Base-by-base conservation (phyloP, 129 eudicot genomes). In the Sambucus nigra region DNA sequence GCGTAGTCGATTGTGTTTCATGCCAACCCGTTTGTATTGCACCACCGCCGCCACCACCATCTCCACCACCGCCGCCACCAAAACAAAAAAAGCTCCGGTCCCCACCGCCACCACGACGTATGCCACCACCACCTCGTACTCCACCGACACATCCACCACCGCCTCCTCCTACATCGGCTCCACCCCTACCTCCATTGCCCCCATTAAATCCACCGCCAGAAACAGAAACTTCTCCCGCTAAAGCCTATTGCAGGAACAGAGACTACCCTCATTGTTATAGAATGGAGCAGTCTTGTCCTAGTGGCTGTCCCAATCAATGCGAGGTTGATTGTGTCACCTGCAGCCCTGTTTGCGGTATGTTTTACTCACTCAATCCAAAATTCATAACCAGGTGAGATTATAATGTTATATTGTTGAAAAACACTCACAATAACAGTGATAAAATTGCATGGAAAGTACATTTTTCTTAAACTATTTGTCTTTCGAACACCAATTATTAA, bases 281-380 rank as follows among this genome's bases (percentile, higher is more conserved):
- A 4, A n/a, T 11, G 63, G 38, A 47, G 47, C 69, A 68, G 13
- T 44, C 59, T n/a, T 74, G 80, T 21, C 75, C 80, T 5, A 65
- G 40, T 56, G 53, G 47, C 7, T 74, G 80, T 19, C 75, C 71
- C 7, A 20, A 68, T 6, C 20, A 29, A 3, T 74, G 79, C 26
- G 74, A 68, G 18, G 58, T 63, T 16, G 74, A 74, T 33, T 68
- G 75, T 64, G 72, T 40, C 68, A 75, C 72, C 38, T 75, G 80
- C 65, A 59, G 68, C 50, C 80, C 80, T 48, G 60, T 75, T 59
- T 75, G 76, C 48, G n/a, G 76, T 75, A 75, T 63, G 71, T 27
- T 45, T 35, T 35, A 7, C 42, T n/a, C n/a, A n/a, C n/a, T n/a
- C n/a, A n/a, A n/a, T n/a, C n/a, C n/a, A n/a, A n/a, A n/a, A n/a